Percentiles rank a stretch among this genome's conserved stretches.
phyloP scores from a whole-genome alignment of 2,329 filamentous ascomycete species.

The Ophiostoma populinum region DNA sequence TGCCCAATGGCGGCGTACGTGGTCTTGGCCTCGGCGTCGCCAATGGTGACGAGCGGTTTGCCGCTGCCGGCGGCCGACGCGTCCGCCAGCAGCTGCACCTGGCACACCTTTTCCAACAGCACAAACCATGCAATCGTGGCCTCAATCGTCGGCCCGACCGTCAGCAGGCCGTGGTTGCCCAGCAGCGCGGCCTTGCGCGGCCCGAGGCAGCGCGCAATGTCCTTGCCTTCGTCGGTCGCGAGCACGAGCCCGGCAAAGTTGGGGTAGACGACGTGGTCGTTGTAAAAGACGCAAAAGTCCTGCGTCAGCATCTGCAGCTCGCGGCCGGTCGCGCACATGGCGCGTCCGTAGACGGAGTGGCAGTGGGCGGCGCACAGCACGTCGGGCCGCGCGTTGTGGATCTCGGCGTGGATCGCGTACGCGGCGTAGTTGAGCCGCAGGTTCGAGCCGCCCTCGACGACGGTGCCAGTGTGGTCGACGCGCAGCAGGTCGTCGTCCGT shows the following conservation, averaged over 20 bases:
- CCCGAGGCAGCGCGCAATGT: slow-evolving; percentile 24
- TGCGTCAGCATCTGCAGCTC: slow-evolving; percentile 44
- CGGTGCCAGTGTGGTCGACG: slow-evolving; percentile 34
- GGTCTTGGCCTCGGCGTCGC: slow-evolving; percentile 16
- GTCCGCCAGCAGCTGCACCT: slow-evolving; percentile 43
- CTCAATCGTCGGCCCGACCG: slow-evolving; percentile 42
- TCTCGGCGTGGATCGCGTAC: slow-evolving; percentile 39
- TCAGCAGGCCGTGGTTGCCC: slow-evolving; percentile 45
- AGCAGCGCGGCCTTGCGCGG: slow-evolving; percentile 37
- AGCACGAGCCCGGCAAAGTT: slow-evolving; percentile 44
- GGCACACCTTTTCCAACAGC: slow-evolving; percentile 48
- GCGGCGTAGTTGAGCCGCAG: slow-evolving; percentile 40
- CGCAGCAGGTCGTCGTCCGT: slow-evolving; percentile 41
- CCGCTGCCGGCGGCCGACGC: slow-evolving; percentile 37
- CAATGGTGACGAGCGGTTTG: slow-evolving; percentile 14
- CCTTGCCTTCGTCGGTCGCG: slow-evolving; percentile 33
- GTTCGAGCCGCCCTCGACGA: slow-evolving; percentile 30
- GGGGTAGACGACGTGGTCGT: slow-evolving; percentile 36
- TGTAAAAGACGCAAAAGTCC: slow-evolving; percentile 37
- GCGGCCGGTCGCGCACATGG: slow-evolving; percentile 36
- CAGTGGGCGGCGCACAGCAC: slow-evolving; percentile 40
- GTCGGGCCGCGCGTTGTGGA: slow-evolving; percentile 39
- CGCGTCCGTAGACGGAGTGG: slow-evolving; percentile 36
- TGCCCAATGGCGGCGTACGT: slow-evolving; percentile 12
- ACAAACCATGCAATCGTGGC: slow-evolving; percentile 45